A percentile compares a stretch with the other conserved stretches of the same genome.
Evolutionary conservation across 2,329 filamentous ascomycete genomes (phyloP).

Genomic region (Cladophialophora carrionii): DNA sequence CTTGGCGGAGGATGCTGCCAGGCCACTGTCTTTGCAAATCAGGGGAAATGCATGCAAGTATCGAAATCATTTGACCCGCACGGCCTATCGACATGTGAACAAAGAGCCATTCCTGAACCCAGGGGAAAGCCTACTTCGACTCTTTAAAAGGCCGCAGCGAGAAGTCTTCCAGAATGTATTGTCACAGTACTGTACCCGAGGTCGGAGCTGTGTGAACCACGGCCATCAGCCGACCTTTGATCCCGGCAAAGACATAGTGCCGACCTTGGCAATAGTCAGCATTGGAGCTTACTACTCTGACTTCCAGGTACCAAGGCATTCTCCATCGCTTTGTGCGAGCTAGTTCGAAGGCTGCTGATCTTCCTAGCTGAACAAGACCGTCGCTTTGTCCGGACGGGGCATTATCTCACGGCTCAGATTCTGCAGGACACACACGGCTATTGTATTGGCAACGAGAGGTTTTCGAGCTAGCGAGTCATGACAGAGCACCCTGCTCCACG

Average conservation of each 20-base stretch:
- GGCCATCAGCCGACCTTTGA: constrained; percentile 25
- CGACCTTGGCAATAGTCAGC: constrained; percentile 10
- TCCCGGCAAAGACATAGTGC: background rate
- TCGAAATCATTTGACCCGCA: too few species aligned
- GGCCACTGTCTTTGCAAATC: too few species aligned
- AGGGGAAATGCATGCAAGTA: too few species aligned
- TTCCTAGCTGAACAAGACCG: constrained; percentile 25
- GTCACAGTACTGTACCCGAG: too few species aligned
- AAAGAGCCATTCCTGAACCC: too few species aligned
- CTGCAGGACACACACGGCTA: constrained; percentile 18
- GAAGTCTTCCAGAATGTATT: too few species aligned
- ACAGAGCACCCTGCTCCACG: constrained; percentile 5
- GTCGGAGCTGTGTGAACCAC: background rate
- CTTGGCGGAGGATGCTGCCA: too few species aligned
- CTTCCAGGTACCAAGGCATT: constrained; percentile 8
- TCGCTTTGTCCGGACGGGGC: constrained; percentile 10
- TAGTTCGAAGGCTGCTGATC: constrained; percentile 12
- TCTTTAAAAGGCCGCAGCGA: too few species aligned
- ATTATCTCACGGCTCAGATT: constrained; percentile 14
- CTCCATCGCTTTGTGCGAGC: constrained; percentile 12
- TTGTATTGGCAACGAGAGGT: constrained; percentile 11
- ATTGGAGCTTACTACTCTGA: constrained; percentile 23
- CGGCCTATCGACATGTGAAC: too few species aligned
- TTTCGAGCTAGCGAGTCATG: constrained; percentile 20
- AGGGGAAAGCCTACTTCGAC: too few species aligned